These are phyloP conservation scores for Exutisphaerella laricina DNA, from an alignment of 2,329 filamentous ascomycete species.

Conservation along the genomic window DNA sequence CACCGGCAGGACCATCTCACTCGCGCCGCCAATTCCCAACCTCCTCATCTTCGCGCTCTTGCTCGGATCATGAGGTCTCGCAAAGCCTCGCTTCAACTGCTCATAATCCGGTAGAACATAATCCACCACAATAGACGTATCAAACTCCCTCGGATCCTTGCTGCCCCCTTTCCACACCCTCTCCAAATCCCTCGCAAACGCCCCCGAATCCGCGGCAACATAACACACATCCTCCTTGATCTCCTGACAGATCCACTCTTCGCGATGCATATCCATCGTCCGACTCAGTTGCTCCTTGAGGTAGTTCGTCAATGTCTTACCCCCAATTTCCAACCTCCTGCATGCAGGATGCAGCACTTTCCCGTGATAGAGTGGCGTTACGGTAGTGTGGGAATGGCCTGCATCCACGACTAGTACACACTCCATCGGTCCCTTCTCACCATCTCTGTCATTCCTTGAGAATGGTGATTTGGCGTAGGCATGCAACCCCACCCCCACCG, in stretches of 20 bases:
- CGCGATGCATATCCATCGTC: conserved; percentile 93
- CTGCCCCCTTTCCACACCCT: conserved; percentile 73
- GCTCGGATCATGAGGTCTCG: conserved; percentile 70
- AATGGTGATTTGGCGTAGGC: conserved; percentile 28
- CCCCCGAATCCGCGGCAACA: conserved; percentile 40
- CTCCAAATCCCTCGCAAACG: conserved; percentile 71
- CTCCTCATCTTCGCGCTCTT: conserved; percentile 50
- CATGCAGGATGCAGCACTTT: conserved; percentile 74
- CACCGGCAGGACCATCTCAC: conserved; percentile 77
- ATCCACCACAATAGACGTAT: conserved; percentile 65
- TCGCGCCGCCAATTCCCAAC: conserved; percentile 43
- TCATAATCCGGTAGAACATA: conserved; percentile 85
- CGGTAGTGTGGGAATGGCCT: conserved; percentile 86
- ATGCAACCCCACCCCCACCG: conserved; percentile 23
- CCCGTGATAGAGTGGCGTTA: conserved; percentile 79
- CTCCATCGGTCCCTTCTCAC: conserved; percentile 7
- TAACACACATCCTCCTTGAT: conserved; percentile 91
- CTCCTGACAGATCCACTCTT: conserved; percentile 88
- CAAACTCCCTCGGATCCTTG: conserved; percentile 48
- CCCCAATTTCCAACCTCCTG: conserved; percentile 81
- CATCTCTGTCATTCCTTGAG: conserved; percentile 1
- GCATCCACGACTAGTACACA: conserved; percentile 84
- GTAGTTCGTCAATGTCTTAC: conserved; percentile 89
- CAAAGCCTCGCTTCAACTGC: conserved; percentile 57
- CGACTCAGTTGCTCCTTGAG: conserved; percentile 84